phyloP scores from a whole-genome alignment of 192 early-diverging fungal species.

The Dissophora globulifera region DNA sequence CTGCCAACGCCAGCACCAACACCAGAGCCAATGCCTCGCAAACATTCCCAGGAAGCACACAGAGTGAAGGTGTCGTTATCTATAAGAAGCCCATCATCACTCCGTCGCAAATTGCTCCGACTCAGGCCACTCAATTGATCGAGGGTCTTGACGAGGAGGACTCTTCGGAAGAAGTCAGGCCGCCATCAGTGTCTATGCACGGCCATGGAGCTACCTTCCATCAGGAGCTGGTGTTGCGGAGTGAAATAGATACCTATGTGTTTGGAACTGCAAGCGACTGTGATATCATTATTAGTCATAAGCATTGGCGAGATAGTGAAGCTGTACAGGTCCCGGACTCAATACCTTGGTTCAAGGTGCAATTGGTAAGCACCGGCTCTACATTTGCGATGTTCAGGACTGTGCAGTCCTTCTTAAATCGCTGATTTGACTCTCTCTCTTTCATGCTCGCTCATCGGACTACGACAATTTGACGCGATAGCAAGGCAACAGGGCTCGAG shows the following conservation, averaged over 20 bases:
- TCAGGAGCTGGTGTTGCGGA: not conserved
- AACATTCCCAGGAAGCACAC: not conserved
- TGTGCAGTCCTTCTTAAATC: not conserved
- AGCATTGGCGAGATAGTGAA: too few relatives aligned
- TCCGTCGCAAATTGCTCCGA: constrained; percentile 6
- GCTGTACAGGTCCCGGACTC: too few relatives aligned
- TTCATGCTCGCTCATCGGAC: constrained; percentile 1
- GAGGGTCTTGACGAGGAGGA: constrained; percentile 8
- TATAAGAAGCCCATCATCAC: constrained; percentile 11
- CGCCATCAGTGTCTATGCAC: not conserved
- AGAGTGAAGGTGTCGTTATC: not conserved
- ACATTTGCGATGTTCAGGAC: too few relatives aligned
- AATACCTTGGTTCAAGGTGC: constrained; percentile 16
- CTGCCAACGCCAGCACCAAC: not conserved
- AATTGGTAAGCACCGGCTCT: not conserved
- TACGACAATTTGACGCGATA: too few relatives aligned
- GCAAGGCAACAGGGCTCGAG: too few relatives aligned
- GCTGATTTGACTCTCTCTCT: too few relatives aligned
- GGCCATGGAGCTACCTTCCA: constrained; percentile 6
- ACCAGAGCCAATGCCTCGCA: not conserved
- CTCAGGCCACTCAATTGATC: constrained; percentile 19
- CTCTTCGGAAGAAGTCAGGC: not conserved
- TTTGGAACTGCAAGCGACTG: constrained; percentile 18
- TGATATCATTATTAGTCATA: constrained; percentile 15
- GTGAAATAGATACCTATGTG: not conserved